A percentile compares a stretch with the other conserved stretches of the same genome.
These are phyloP conservation scores for Neopestalotiopsis sp. DNA, from an alignment of 2,329 filamentous ascomycete species.

Conservation along the genomic window DNA sequence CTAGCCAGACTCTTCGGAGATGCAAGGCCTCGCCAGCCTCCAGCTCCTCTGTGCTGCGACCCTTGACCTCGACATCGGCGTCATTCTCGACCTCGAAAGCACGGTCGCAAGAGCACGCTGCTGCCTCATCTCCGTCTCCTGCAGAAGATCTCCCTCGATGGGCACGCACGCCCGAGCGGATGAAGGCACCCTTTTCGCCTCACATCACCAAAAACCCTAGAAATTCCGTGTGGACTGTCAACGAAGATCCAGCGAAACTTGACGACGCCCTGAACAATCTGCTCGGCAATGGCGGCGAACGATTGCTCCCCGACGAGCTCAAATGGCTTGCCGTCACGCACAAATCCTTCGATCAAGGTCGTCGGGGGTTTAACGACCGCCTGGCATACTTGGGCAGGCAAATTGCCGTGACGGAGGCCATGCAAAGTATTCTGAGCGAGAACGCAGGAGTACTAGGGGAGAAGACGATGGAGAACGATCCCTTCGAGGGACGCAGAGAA, in stretches of 20 bases:
- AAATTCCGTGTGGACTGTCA: slow-evolving; percentile 69
- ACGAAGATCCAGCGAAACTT: slow-evolving; percentile 74
- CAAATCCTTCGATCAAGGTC: slow-evolving; percentile 96
- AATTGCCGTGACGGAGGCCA: slow-evolving; percentile 33
- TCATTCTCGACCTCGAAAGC: slow-evolving; percentile 33
- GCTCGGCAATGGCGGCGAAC: slow-evolving; percentile 74
- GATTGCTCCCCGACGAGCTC: slow-evolving; percentile 82
- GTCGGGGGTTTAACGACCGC: slow-evolving; percentile 92
- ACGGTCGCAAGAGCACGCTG: slow-evolving; percentile 19
- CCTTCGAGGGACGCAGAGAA: slow-evolving; percentile 60
- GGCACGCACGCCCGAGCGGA: slow-evolving; percentile 71
- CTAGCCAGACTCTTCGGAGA: slow-evolving; percentile 20
- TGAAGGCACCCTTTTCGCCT: slow-evolving; percentile 73
- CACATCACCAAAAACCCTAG: slow-evolving; percentile 60
- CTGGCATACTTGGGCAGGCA: slow-evolving; percentile 75
- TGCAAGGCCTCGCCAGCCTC: slow-evolving; percentile 7
- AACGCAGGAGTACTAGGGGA: slow-evolving; percentile 34
- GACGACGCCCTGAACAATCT: slow-evolving; percentile 80
- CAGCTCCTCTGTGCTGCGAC: slow-evolving; percentile 22
- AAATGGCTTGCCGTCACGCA: slow-evolving; percentile 98
- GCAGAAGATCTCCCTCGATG: slow-evolving; percentile 61
- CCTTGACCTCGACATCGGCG: slow-evolving; percentile 12
- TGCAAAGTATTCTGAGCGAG: slow-evolving; percentile 54
- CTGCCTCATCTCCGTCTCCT: slow-evolving; percentile 1
- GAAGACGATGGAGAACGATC: slow-evolving; percentile 27